These are phyloP conservation scores for Tuber brumale DNA, from an alignment of 495 filamentous ascomycete genomes.

Conservation along the genomic window DNA sequence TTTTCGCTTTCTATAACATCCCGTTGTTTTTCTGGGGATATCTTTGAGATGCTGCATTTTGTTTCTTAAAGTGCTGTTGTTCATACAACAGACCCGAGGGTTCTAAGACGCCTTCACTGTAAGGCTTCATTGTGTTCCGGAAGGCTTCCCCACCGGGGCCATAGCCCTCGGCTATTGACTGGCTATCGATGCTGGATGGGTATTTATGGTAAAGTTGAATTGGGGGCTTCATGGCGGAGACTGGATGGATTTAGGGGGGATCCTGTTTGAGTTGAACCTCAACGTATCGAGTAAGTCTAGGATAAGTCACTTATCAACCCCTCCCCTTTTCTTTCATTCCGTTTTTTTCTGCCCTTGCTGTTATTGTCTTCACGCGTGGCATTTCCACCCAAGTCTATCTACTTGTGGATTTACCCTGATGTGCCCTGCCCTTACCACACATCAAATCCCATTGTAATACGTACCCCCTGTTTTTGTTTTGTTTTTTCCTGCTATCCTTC, in stretches of 20 bases:
- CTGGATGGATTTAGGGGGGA: not conserved
- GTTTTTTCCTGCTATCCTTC: not conserved
- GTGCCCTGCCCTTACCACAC: not conserved
- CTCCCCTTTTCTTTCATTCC: not conserved
- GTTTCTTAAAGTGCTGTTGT: not conserved
- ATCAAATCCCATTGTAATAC: not conserved
- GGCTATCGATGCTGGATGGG: not conserved
- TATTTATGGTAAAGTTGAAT: not conserved
- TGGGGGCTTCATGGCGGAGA: not conserved
- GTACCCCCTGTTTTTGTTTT: not conserved
- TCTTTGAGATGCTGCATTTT: not conserved
- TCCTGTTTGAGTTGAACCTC: not conserved
- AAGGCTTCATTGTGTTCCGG: not conserved
- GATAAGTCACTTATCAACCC: slow-evolving; percentile 7
- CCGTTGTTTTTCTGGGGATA: not conserved
- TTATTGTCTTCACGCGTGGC: not conserved
- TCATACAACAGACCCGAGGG: not conserved
- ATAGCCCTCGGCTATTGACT: not conserved
- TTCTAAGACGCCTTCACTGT: not conserved
- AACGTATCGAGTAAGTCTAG: not conserved
- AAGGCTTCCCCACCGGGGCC: not conserved
- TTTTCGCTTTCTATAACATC: not conserved
- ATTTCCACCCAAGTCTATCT: not conserved
- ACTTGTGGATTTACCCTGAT: not conserved
- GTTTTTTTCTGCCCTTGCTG: not conserved